Conservation (phyloP, 192 early-diverging fungal species). For the Entomortierella lignicola region DNA sequence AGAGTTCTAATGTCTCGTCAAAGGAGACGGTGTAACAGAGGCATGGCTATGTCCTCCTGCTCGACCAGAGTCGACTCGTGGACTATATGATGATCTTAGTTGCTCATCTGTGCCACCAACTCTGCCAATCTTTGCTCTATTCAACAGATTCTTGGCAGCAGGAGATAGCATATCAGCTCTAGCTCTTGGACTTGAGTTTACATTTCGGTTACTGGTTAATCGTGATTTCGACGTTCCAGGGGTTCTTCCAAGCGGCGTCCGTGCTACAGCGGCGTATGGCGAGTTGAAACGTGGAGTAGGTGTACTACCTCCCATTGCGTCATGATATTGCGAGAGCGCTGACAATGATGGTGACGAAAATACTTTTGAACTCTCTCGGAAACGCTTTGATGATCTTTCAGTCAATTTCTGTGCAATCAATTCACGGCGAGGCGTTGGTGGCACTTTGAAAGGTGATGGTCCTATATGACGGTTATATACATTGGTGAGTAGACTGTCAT, state of each 20-base stretch:
- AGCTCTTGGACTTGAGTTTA: constrained; percentile 37
- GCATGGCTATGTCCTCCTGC: neutral
- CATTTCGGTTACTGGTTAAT: constrained; percentile 3
- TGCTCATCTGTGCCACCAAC: constrained; percentile 34
- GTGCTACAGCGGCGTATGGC: constrained; percentile 6
- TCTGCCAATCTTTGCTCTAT: constrained; percentile 18
- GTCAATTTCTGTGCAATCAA: constrained; percentile 69
- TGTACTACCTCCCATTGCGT: constrained; percentile 26
- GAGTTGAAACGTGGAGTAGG: constrained; percentile 36
- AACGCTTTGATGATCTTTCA: constrained; percentile 69
- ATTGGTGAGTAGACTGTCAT: too few species aligned
- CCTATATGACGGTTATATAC: neutral
- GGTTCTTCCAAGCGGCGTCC: neutral
- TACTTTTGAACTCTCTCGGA: constrained; percentile 50
- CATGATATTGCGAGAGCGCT: constrained; percentile 24
- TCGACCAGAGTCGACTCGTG: neutral
- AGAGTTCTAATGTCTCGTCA: neutral
- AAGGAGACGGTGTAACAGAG: constrained; percentile 32
- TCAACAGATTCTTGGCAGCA: constrained; percentile 46
- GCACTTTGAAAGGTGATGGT: constrained; percentile 64
- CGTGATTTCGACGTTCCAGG: constrained; percentile 2
- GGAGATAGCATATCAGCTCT: constrained; percentile 54
- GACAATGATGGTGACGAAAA: constrained; percentile 31
- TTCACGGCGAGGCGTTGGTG: constrained; percentile 74
- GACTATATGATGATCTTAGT: constrained; percentile 48